Evolutionary conservation across 2,329 filamentous ascomycete genomes (phyloP), one percentile per base, ranked within the genome.

Genomic region (Penicillium sp.): DNA sequence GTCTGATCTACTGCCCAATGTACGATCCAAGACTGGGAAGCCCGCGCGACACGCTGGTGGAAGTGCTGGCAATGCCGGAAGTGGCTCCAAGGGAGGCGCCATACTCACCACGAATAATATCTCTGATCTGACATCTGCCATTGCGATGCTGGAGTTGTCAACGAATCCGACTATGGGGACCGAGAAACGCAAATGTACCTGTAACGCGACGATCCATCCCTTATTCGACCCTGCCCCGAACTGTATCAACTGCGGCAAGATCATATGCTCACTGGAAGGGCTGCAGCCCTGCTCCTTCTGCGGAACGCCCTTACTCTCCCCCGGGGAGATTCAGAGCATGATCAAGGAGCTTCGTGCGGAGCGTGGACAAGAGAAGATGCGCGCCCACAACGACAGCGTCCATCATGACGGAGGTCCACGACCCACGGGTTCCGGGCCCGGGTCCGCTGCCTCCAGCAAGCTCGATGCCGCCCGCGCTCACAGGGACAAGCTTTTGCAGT

Each of bases 261-360:
- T 98, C 9, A 85, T 97, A 46, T 98, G 93, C 66, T 82, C 95
- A 25, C 90, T 93, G 62, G 90, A 98, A 69, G 93, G 93, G 0
- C 76, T 97, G 0, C 91, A 91, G 0, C 91, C 91, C 0, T 98
- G 93, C 67, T 96, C 91, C 0, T 96, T 88, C 63, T 98, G 93
- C 71, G 83, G 83, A 0, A 76, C 79, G 0, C 82, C 88, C 0
- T 74, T 98, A 0, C 73, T 98, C 6, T 84, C 78, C 28, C 66
- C 80, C 0, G 72, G 79, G 3, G 90, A 97, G 46, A 81, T 95
- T 8, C 85, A 94, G 60, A 82, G 80, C 32, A 95, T 98, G 81
- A 86, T 97, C 42, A 79, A 80, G 26, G 84, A 91, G 59, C 76
- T 98, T 9, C 83, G 84, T 35, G 86, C 88, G 45, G 91, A 97